These are phyloP conservation scores for Euphorbia corollata DNA, from an alignment of 441 rosid species.

Conservation along the genomic window DNA sequence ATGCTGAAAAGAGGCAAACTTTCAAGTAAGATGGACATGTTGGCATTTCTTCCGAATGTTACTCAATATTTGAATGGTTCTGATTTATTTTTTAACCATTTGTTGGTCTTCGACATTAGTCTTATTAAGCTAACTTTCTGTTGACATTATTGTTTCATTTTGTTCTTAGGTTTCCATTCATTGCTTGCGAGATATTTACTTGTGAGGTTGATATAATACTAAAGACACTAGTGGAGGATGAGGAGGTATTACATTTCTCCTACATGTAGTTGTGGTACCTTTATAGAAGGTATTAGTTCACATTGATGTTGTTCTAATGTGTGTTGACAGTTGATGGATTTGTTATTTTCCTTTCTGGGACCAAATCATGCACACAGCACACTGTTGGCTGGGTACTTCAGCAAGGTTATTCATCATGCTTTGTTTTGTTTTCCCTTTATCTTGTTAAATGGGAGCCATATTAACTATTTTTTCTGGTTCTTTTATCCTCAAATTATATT, in stretches of 20 bases:
- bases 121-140: slow-evolving; percentile 9
- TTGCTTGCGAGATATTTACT: slow-evolving; percentile 89
- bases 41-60: slow-evolving; percentile 2
- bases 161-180: slow-evolving; percentile 68
- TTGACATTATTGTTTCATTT: slow-evolving; percentile 21
- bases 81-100: neutral
- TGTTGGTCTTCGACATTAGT: slow-evolving; percentile 7
- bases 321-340: slow-evolving; percentile 68
- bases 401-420: slow-evolving; percentile 52
- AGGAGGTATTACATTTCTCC: slow-evolving; percentile 41
- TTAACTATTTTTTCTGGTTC: neutral
- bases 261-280: neutral
- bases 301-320: slow-evolving; percentile 1
- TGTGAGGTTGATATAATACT: slow-evolving; percentile 91
- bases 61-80: neutral
- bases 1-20: slow-evolving; percentile 62
- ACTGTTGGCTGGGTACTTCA: slow-evolving; percentile 82
- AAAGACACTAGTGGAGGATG: slow-evolving; percentile 80
- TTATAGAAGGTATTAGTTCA: neutral
- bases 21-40: slow-evolving; percentile 51
- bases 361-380: slow-evolving; percentile 74
- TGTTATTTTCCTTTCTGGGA: slow-evolving; percentile 84
- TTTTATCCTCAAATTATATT: slow-evolving; percentile 16
- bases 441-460: neutral
- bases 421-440: slow-evolving; percentile 6